Evolutionary conservation across 208 protist species (phyloP).

Genomic region (Trypanosoma melophagium): DNA sequence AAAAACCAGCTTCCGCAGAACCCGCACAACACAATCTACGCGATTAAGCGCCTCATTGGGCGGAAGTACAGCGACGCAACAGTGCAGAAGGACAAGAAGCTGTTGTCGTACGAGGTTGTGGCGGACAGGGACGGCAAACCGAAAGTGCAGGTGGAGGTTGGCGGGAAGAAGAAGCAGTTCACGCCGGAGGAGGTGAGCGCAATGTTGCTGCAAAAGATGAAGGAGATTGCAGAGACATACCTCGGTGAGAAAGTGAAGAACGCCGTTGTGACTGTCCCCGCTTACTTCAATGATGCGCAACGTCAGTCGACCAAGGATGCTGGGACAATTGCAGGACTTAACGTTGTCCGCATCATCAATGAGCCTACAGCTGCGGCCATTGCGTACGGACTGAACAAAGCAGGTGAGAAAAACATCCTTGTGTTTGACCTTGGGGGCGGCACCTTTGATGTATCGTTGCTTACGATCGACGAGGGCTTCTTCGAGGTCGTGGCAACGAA

Average conservation of each 20-base stretch:
- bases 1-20: conserved; percentile 89
- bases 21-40: conserved; percentile 91
- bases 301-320: conserved; percentile 97
- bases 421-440: conserved; percentile 97
- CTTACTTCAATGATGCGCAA: conserved; percentile 98
- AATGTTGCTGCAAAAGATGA: conserved; percentile 94
- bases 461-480: conserved; percentile 98
- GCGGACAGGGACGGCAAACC: conserved; percentile 40
- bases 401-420: conserved; percentile 48
- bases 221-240: conserved; percentile 93
- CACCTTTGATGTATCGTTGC: conserved; percentile 97
- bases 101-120: conserved; percentile 95
- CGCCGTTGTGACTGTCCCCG: conserved; percentile 96
- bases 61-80: conserved; percentile 79
- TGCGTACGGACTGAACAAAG: conserved; percentile 94
- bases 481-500: conserved; percentile 98
- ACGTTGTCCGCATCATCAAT: conserved; percentile 97
- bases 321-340: conserved; percentile 94
- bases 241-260: conserved; percentile 92
- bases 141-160: conserved; percentile 54
- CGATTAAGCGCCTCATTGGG: conserved; percentile 97
- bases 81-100: conserved; percentile 90
- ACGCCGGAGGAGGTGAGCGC: conserved; percentile 96
- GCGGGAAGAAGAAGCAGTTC: conserved; percentile 87
- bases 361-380: conserved; percentile 97